These are phyloP conservation scores for Gossypium stocksii DNA, from an alignment of 345 rosid genomes.

Conservation along the genomic window DNA sequence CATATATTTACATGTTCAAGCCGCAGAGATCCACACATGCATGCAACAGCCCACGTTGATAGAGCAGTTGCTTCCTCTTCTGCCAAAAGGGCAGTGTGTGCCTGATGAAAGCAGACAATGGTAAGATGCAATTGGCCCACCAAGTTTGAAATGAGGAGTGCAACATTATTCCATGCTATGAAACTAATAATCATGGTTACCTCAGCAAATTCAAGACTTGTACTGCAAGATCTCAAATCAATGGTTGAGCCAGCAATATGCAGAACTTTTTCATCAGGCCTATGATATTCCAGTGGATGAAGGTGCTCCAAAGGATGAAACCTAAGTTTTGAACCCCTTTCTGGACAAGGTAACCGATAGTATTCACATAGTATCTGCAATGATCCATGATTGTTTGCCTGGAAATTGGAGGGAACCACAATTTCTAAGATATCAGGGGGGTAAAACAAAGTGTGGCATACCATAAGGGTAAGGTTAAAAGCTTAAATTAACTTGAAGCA, in stretches of 20 bases:
- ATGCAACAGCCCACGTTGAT: slow-evolving; percentile 88
- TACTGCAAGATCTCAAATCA: slow-evolving; percentile 61
- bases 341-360: slow-evolving; percentile 54
- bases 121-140: slow-evolving; percentile 1
- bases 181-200: slow-evolving; percentile 32
- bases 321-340: slow-evolving; percentile 63
- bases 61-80: slow-evolving; percentile 91
- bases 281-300: slow-evolving; percentile 72
- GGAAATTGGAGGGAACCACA: slow-evolving; percentile 20
- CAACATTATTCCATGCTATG: slow-evolving; percentile 8
- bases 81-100: slow-evolving; percentile 59
- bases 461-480: background rate
- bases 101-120: slow-evolving; percentile 42
- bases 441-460: background rate
- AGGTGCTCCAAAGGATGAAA: slow-evolving; percentile 93
- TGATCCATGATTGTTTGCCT: slow-evolving; percentile 77
- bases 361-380: slow-evolving; percentile 79
- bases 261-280: slow-evolving; percentile 58
- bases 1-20: slow-evolving; percentile 66
- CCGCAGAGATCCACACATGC: slow-evolving; percentile 82
- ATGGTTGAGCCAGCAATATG: slow-evolving; percentile 58
- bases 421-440: background rate
- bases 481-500: slow-evolving; percentile 14
- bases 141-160: slow-evolving; percentile 10
- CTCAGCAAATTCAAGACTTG: slow-evolving; percentile 77